Base-by-base conservation (phyloP, 139 green algal genomes). In the Chlorella sp. region DNA sequence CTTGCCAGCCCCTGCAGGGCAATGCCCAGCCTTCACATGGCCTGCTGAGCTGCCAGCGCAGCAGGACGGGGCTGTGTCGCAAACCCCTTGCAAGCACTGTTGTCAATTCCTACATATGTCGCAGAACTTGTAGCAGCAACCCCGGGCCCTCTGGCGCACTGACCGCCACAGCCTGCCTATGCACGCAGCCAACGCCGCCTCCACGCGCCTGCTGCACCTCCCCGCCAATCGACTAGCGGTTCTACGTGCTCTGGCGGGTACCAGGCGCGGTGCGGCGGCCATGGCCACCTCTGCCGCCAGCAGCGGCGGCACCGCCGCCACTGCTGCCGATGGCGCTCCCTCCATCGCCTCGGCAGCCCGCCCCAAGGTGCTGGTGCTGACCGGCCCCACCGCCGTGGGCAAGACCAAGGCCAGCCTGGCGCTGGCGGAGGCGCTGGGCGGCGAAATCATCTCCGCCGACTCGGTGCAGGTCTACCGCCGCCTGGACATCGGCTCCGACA, bases 381-480 rank as follows among this genome's bases (percentile, higher is more conserved):
- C 97, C 0, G 97, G 97, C 0, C 95, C 97, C 15, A 99, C 97
- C 9, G 97, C 93, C 5, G 94, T 98, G 4, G 97, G 97, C 57
- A 99, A 99, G 84, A 98, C 96, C 3, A 89, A 87, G 9, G 87
- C 96, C 1, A 93, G 91, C 4, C 90, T 99, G 51, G 68, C 71
- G 36, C 87, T 99, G 39, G 97, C 97, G 2, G 34, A 94, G 88
- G 56, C 30, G 1, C 83, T 99, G 4, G 81, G 88, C n/a, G 96
- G 95, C 15, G 97, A 99, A 69, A 94, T 99, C 51, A 95, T 99
- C 79, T 97, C 92, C 74, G 97, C 97, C 11, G 97, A 99, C 87
- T 98, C 94, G 0, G 97, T 99, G 57, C 95, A 98, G 89, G 95
- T 99, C 11, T 99, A 99, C 87, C 79, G 74, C 18, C 90, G 91